These are phyloP conservation scores for Torulaspora microellipsoides DNA, from an alignment of 805 yeast species.

Conservation along the genomic window DNA sequence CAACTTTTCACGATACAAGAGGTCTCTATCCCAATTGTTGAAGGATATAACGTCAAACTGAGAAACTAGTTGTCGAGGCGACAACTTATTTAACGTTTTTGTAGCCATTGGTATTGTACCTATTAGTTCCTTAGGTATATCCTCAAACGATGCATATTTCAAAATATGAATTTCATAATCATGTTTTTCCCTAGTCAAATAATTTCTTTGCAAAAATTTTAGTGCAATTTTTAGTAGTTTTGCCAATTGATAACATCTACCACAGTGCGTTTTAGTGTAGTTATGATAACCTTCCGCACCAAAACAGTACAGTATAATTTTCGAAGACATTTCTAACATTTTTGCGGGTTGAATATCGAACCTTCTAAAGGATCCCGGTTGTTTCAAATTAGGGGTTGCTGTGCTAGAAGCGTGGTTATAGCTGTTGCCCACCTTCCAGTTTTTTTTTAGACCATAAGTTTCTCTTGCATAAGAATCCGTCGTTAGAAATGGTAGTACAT, in stretches of 20 bases:
- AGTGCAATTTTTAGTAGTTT: constrained; percentile 45
- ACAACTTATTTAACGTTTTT: constrained; percentile 14
- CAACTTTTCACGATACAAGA: constrained; percentile 66
- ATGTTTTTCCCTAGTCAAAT: background rate
- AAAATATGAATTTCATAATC: constrained; percentile 12
- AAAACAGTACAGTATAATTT: constrained; percentile 71
- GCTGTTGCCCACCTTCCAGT: constrained; percentile 12
- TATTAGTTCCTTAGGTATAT: constrained; percentile 21
- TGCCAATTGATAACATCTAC: constrained; percentile 27
- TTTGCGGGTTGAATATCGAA: constrained; percentile 86
- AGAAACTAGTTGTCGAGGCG: constrained; percentile 27
- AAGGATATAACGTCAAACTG: constrained; percentile 41
- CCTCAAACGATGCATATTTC: constrained; percentile 10
- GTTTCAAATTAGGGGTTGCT: constrained; percentile 29
- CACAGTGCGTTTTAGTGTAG: constrained; percentile 11
- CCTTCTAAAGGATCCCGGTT: constrained; percentile 74
- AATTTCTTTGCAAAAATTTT: constrained; percentile 20
- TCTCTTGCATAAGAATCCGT: constrained; percentile 32
- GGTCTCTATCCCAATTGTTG: constrained; percentile 64
- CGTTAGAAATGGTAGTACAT: constrained; percentile 41
- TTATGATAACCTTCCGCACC: constrained; percentile 36
- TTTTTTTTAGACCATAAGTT: constrained; percentile 15
- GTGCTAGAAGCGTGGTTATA: constrained; percentile 1
- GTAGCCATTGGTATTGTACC: constrained; percentile 24
- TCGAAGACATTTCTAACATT: constrained; percentile 60